Evolutionary conservation across 768 basidiomycete genomes (phyloP), one percentile per base, ranked within the genome.

Genomic region (Tylopilus felleus): DNA sequence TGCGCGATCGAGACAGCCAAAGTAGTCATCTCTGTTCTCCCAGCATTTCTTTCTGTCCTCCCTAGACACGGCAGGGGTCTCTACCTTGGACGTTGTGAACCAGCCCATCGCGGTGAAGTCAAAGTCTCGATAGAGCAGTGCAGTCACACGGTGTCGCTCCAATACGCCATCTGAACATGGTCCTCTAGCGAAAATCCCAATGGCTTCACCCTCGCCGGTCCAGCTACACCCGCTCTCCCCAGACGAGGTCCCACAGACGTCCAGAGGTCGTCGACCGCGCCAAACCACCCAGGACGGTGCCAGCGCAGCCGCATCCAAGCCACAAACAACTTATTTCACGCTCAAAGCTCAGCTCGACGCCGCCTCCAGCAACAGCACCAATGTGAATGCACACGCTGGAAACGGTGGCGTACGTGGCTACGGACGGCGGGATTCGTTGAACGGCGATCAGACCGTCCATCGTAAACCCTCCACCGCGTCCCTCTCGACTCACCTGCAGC

Each of bases 11-110:
- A 98, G 77, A 69, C 95, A 98, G 4, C 75, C 73, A 67, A 93
- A 97, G 68, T 96, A 97, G 3, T 75, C 75, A 68, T 98, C 93
- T 51, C 94, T 76, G 19, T 75, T 71, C 29, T 88, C 85, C 94
- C 94, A 98, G 73, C 95, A 98, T 54, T 79, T 79, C 58, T 86
- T 75, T 8, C 95, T 81, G 61, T 90, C 84, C 65, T 86, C 74
- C 38, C 89, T 74, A 4, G 79, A 80, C 2, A 73, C 70, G 4
- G 76, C 67, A 14, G 71, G n/a, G 33, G 13, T 33, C 12, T 33
- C 5, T 5, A 12, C 60, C 55, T 72, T 75, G 33, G 59, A 67
- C 28, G 67, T 62, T 44, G 67, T 66, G 57, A 78, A 79, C 72
- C 68, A 72, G 38, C 56, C 58, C 69, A 72, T 70, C n/a, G 38